Percentiles rank a stretch among this genome's conserved stretches.
These are phyloP conservation scores for Colletotrichum salicis DNA, from an alignment of 2,329 filamentous ascomycete species.

Conservation along the genomic window DNA sequence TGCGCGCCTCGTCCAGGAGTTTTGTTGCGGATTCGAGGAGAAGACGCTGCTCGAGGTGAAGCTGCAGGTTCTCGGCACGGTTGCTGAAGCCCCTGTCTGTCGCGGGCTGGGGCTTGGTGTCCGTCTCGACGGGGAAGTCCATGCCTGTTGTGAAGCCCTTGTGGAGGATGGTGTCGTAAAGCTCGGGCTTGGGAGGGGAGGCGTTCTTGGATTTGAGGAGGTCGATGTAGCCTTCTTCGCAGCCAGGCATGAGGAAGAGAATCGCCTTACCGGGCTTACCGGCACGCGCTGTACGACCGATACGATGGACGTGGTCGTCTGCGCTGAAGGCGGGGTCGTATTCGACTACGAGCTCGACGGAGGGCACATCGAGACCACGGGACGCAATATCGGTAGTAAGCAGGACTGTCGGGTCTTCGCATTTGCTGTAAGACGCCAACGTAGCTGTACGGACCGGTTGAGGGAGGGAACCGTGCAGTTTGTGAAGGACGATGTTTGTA, in stretches of 20 bases:
- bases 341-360: constrained; percentile 93
- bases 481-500: constrained; percentile 77
- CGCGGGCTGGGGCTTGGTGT: constrained; percentile 55
- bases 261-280: constrained; percentile 87
- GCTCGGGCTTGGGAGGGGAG: constrained; percentile 59
- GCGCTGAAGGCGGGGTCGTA: constrained; percentile 96
- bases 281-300: constrained; percentile 93
- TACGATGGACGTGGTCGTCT: constrained; percentile 92
- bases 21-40: constrained; percentile 56
- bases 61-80: constrained; percentile 66
- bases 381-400: constrained; percentile 96
- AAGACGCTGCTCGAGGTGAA: constrained; percentile 69
- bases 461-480: constrained; percentile 90
- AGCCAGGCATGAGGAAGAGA: constrained; percentile 90
- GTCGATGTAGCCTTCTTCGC: constrained; percentile 89
- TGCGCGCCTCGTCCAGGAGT: constrained; percentile 82
- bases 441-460: constrained; percentile 90
- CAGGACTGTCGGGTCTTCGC: constrained; percentile 80
- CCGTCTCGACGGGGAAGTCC: constrained; percentile 77
- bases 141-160: constrained; percentile 72
- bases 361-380: constrained; percentile 92
- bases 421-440: constrained; percentile 80
- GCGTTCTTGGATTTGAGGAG: constrained; percentile 65
- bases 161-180: constrained; percentile 68
- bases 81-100: constrained; percentile 56